Conservation (phyloP, 2,329 filamentous ascomycete species). For the Ophiostoma sp. region DNA sequence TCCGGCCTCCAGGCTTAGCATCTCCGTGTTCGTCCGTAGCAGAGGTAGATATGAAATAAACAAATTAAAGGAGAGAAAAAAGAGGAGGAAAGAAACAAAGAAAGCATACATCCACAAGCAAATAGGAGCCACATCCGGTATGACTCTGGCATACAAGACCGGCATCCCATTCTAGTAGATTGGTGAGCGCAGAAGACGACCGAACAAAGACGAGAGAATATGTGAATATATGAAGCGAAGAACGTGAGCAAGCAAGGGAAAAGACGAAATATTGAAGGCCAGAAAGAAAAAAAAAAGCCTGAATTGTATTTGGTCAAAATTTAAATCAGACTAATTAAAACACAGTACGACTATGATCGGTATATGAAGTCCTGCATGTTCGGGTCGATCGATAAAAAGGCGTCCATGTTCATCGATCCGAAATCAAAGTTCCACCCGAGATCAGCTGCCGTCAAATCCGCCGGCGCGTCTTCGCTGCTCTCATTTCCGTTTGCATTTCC, state of each 20-base stretch:
- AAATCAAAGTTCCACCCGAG: conserved; percentile 27
- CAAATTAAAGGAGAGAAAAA: not conserved
- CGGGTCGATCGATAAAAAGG: conserved; percentile 25
- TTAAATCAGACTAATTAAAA: not conserved
- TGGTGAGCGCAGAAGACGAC: no score
- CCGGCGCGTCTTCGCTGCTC: conserved; percentile 16
- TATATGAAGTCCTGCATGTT: conserved; percentile 22
- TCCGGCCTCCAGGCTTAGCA: not conserved
- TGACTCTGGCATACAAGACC: not conserved
- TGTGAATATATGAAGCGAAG: not conserved
- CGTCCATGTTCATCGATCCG: conserved; percentile 26
- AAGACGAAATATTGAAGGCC: not conserved
- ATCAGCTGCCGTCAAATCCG: conserved; percentile 25
- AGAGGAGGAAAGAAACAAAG: not conserved
- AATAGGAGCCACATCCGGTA: not conserved
- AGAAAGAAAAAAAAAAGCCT: not conserved
- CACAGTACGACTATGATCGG: not conserved
- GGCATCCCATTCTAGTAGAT: not conserved
- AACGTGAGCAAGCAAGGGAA: not conserved
- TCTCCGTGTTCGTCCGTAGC: not conserved
- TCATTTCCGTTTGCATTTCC: not conserved
- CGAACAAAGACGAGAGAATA: not conserved
- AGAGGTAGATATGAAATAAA: not conserved
- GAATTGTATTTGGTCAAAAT: not conserved
- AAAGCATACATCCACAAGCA: not conserved